Percentiles rank a stretch among this genome's conserved stretches.
phyloP scores from a whole-genome alignment of 805 yeast genomes.

The Yarrowia sp. region DNA sequence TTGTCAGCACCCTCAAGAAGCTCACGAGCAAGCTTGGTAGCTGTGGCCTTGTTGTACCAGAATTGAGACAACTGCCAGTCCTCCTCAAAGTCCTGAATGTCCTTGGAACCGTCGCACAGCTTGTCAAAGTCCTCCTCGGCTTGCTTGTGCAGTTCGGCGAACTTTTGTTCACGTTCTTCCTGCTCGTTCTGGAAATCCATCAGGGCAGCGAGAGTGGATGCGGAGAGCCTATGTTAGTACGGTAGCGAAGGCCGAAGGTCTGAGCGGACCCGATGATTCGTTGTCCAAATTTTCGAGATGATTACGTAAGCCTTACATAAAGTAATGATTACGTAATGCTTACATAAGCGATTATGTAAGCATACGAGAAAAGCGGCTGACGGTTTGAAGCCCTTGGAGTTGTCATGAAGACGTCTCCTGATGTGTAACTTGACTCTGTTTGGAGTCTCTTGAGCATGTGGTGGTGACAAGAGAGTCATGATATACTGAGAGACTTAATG shows the following conservation, averaged over 20 bases:
- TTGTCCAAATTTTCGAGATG: no score
- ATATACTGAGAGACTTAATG: no score
- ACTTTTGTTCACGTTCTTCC: constrained; percentile 60
- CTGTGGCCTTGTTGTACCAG: constrained; percentile 81
- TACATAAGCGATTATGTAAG: no score
- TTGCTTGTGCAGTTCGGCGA: constrained; percentile 59
- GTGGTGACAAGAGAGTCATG: no score
- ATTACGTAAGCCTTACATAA: no score
- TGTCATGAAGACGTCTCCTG: no score
- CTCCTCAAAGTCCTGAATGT: constrained; percentile 80
- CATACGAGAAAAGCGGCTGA: no score
- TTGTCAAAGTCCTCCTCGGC: constrained; percentile 64
- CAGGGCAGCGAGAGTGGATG: constrained; percentile 60
- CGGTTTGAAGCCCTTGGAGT: no score
- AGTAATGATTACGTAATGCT: no score
- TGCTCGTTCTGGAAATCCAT: constrained; percentile 75
- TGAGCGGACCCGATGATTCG: background rate
- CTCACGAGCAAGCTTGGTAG: constrained; percentile 70
- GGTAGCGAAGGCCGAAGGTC: constrained; percentile 3
- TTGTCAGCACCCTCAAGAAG: constrained; percentile 77
- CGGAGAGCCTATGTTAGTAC: constrained; percentile 50
- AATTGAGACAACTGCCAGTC: constrained; percentile 96
- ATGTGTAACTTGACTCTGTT: no score
- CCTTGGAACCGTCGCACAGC: constrained; percentile 48
- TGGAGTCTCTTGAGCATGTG: no score